phyloP scores from a whole-genome alignment of 2,329 filamentous ascomycete species.

The Tolypocladium album region DNA sequence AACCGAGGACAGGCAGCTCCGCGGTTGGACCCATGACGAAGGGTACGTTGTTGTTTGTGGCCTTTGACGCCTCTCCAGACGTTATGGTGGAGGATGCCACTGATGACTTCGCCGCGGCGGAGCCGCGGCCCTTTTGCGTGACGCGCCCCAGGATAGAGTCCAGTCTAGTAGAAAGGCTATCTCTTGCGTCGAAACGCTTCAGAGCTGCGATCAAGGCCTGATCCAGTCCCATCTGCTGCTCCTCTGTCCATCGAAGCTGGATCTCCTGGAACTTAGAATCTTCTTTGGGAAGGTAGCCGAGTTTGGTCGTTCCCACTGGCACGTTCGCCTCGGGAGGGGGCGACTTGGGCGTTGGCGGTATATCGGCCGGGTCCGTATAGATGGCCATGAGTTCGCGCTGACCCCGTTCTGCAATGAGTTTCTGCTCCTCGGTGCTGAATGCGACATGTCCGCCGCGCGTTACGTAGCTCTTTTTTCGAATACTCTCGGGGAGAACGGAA shows the following conservation, averaged over 20 bases:
- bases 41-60: conserved; percentile 14
- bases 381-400: conserved; percentile 50
- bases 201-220: conserved; percentile 31
- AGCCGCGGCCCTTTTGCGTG: conserved; percentile 7
- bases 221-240: conserved; percentile 30
- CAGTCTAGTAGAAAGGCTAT: conserved; percentile 23
- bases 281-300: conserved; percentile 25
- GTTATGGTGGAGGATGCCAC: neutral
- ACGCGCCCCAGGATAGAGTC: conserved; percentile 29
- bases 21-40: conserved; percentile 19
- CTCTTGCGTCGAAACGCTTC: conserved; percentile 28
- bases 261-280: conserved; percentile 35
- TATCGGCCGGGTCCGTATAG: conserved; percentile 42
- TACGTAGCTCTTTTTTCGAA: conserved; percentile 35
- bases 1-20: conserved; percentile 29
- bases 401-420: conserved; percentile 44
- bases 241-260: conserved; percentile 37
- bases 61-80: neutral
- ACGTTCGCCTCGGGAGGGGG: conserved; percentile 26
- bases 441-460: conserved; percentile 42
- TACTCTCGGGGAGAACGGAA: conserved; percentile 31
- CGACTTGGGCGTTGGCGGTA: conserved; percentile 46
- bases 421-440: conserved; percentile 45
- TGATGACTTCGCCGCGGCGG: conserved; percentile 3
- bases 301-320: conserved; percentile 13